Base-by-base conservation (phyloP, 176 grass and related monocot species). In the Hordeum marinum region DNA sequence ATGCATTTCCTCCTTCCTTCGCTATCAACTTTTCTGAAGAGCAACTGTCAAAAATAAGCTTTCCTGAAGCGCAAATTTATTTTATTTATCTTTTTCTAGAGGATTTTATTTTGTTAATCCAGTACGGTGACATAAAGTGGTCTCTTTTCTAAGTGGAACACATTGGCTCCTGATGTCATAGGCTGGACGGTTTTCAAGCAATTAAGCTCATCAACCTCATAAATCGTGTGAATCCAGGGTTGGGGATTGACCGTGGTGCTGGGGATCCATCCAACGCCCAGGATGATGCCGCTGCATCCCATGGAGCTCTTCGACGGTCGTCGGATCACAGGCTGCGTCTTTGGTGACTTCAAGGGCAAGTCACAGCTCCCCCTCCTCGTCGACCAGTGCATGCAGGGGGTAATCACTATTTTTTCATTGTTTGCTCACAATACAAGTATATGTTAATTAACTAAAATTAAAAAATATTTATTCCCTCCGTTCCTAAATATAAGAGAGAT, bases 231-330 rank as follows among this genome's bases (percentile, higher is more conserved):
- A 14, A 77, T 81, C 11, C n/a, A 93, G 95, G 93, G 96, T 24
- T 98, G 96, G 96, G 96, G 96, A 11, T 40, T 90, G 36, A 98
- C 96, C 0, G 89, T 98, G 36, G 79, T 89, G 46, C 80, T 98
- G 1, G 96, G 96, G 21, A 94, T 98, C 61, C 96, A 98, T 79
- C 69, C 80, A 2, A 90, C 89, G 4, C 93, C 96, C 1, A 86
- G 76, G 75, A 58, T 95, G 91, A 32, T 98, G 87, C 96, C 96
- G 0, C 71, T 98, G 18, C 96, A 98, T 65, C 96, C 96, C 6
- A 98, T 95, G 96, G 96, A 98, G 70, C 78, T 98, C 34, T 98
- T 95, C 23, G 77, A 94, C 40, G 91, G 93, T 39, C 89, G 96
- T 43, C 90, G 87, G 61, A 87, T 98, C 72, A 80, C 54, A 0